phyloP scores from a whole-genome alignment of 2,329 filamentous ascomycete species.

The Trichocomaceae sp. region DNA sequence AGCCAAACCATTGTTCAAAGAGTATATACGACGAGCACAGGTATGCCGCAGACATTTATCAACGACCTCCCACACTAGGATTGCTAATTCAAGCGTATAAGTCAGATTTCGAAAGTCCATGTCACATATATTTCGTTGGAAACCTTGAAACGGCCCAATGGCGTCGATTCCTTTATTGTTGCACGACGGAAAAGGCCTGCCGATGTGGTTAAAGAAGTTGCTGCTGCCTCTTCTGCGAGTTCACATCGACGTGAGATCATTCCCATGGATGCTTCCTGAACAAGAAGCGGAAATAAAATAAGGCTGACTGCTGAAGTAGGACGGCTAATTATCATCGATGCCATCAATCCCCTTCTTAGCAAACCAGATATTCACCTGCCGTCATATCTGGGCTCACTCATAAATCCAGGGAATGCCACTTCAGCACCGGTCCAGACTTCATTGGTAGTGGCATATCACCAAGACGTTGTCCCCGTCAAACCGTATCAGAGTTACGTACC shows the following conservation, averaged over 20 bases:
- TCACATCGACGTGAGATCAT: conserved; percentile 24
- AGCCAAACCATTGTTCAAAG: conserved; percentile 60
- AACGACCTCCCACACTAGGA: neutral
- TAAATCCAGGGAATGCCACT: conserved; percentile 45
- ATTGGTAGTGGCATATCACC: conserved; percentile 74
- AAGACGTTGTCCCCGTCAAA: conserved; percentile 61
- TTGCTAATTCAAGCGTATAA: neutral
- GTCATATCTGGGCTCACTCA: conserved; percentile 62
- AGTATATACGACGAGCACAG: conserved; percentile 70
- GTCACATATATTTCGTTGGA: conserved; percentile 73
- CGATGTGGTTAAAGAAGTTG: conserved; percentile 55
- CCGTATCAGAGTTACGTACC: conserved; percentile 47
- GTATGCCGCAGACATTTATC: conserved; percentile 38
- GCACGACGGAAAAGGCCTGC: conserved; percentile 54
- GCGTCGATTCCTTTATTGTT: conserved; percentile 62
- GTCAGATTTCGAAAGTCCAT: conserved; percentile 53
- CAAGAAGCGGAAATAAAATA: neutral
- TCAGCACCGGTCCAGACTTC: conserved; percentile 47
- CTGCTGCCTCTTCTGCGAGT: conserved; percentile 29
- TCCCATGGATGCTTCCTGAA: neutral
- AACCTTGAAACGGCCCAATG: conserved; percentile 58
- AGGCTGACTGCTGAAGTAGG: conserved; percentile 41
- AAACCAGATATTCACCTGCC: conserved; percentile 53
- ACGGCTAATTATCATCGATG: conserved; percentile 72
- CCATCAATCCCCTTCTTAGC: conserved; percentile 59